These are phyloP conservation scores for Chrysoporthe puriensis DNA, from an alignment of 2,329 filamentous ascomycete genomes.

Conservation along the genomic window DNA sequence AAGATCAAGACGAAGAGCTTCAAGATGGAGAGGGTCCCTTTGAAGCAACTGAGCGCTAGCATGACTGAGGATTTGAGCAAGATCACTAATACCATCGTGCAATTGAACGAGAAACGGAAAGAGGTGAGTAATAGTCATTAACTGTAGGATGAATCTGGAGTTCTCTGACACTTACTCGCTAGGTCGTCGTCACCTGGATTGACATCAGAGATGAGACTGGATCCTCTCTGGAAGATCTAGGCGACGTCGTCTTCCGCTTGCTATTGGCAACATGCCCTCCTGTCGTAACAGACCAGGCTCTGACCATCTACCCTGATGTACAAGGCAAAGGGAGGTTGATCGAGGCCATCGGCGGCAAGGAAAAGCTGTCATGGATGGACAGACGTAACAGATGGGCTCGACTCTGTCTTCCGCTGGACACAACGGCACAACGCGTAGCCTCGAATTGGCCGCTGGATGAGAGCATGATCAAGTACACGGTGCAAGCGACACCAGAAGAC, in stretches of 20 bases:
- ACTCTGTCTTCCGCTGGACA: constrained; percentile 22
- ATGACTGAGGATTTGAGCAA: constrained; percentile 42
- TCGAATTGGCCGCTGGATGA: constrained; percentile 11
- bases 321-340: constrained; percentile 38
- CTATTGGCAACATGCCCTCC: constrained; percentile 42
- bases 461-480: constrained; percentile 18
- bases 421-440: not conserved
- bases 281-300: constrained; percentile 30
- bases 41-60: constrained; percentile 31
- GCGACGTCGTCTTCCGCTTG: constrained; percentile 51
- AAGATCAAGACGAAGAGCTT: constrained; percentile 34
- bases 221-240: constrained; percentile 42
- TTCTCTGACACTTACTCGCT: constrained; percentile 21
- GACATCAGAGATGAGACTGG: constrained; percentile 32
- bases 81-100: constrained; percentile 45
- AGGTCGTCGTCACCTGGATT: constrained; percentile 49
- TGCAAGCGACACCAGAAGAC: constrained; percentile 22
- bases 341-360: constrained; percentile 33
- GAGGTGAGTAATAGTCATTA: constrained; percentile 24
- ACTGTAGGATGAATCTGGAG: too few relatives aligned
- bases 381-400: constrained; percentile 41
- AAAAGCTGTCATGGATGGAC: constrained; percentile 44
- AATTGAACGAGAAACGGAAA: constrained; percentile 38
- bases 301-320: constrained; percentile 29
- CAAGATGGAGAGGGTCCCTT: constrained; percentile 33